Conservation (phyloP, 495 filamentous ascomycete genomes). For the Penicillium herquei region DNA sequence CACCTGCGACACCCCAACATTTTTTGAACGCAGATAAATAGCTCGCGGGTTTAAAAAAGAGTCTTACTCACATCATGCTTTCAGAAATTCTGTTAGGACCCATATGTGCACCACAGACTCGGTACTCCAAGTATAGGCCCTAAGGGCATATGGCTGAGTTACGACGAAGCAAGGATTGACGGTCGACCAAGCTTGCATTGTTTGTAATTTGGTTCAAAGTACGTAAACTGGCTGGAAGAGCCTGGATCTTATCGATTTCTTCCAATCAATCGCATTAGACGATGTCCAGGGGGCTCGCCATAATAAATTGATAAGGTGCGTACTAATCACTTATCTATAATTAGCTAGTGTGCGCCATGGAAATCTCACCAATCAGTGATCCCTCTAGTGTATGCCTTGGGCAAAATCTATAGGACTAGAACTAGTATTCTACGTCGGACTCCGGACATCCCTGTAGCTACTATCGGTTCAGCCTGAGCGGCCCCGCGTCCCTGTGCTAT, state of each 20-base stretch:
- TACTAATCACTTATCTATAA: too few species aligned
- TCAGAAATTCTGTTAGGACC: background rate
- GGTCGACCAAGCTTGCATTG: conserved; percentile 17
- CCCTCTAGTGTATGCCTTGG: too few species aligned
- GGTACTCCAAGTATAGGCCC: conserved; percentile 14
- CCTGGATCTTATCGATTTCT: conserved; percentile 10
- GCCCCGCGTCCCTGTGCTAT: too few species aligned
- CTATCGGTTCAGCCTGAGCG: too few species aligned
- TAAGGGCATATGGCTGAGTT: conserved; percentile 26
- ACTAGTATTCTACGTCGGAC: too few species aligned
- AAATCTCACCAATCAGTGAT: too few species aligned
- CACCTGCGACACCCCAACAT: conserved; percentile 2
- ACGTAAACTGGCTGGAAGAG: conserved; percentile 18
- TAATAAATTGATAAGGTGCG: too few species aligned
- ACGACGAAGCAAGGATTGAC: conserved; percentile 24
- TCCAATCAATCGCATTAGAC: background rate
- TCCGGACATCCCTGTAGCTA: too few species aligned
- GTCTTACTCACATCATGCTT: background rate
- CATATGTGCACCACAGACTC: background rate
- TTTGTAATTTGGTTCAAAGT: conserved; percentile 20
- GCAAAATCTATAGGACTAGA: too few species aligned
- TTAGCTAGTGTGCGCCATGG: too few species aligned
- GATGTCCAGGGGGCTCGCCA: too few species aligned
- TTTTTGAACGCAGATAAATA: background rate
- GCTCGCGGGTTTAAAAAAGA: background rate